phyloP scores from a whole-genome alignment of 345 rosid genomes.

The Eucalyptus sp. region DNA sequence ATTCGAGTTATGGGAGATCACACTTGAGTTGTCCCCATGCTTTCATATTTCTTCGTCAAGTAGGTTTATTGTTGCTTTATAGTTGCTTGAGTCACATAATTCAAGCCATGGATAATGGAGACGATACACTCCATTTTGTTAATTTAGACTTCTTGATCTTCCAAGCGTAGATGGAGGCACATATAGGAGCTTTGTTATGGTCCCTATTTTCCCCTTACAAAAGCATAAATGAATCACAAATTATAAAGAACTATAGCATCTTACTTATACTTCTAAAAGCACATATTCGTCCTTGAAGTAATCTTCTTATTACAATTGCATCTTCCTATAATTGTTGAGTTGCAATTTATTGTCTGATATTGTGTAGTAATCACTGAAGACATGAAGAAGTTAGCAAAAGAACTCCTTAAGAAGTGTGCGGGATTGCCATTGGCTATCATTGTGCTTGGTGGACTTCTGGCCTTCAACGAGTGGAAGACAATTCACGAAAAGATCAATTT shows the following conservation, averaged over 20 bases:
- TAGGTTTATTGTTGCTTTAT: background rate
- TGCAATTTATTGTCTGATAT: background rate
- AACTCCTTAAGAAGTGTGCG: conserved; percentile 16
- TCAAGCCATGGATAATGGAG: background rate
- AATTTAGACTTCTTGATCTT: background rate
- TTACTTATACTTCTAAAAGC: background rate
- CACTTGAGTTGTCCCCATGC: background rate
- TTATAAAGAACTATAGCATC: background rate
- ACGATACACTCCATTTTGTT: background rate
- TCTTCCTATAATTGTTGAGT: background rate
- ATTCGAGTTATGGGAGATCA: background rate
- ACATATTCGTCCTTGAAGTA: background rate
- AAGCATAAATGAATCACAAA: background rate
- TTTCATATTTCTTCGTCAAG: background rate
- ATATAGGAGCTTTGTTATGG: background rate
- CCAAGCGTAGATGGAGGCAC: background rate
- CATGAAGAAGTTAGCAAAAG: conserved; percentile 10
- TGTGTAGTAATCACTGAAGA: background rate
- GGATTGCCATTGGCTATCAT: conserved; percentile 21
- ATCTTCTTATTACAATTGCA: background rate
- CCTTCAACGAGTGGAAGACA: background rate
- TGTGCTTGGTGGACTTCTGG: conserved; percentile 27
- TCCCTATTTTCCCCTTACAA: background rate
- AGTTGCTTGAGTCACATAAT: background rate
- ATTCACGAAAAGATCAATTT: background rate